These are phyloP conservation scores for Tilletia caries DNA, from an alignment of 1,284 basidiomycete species.

Conservation along the genomic window DNA sequence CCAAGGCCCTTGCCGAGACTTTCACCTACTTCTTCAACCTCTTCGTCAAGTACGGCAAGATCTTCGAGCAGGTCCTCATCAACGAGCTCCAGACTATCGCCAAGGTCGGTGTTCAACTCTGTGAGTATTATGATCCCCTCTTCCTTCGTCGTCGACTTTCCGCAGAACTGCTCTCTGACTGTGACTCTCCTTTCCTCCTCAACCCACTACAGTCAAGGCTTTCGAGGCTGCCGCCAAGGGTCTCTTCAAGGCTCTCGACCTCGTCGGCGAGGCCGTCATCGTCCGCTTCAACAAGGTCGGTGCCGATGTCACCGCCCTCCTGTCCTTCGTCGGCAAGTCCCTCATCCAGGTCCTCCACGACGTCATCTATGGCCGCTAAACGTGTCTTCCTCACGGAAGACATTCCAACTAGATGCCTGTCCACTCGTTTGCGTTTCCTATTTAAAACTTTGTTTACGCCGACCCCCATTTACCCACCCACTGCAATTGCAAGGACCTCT, in stretches of 20 bases:
- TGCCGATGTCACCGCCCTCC: constrained; percentile 9
- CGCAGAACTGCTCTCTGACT: not conserved
- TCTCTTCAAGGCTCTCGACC: constrained; percentile 13
- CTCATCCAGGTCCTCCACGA: constrained; percentile 12
- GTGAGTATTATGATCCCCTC: not conserved
- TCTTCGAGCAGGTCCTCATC: constrained; percentile 12
- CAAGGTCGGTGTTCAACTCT: constrained; percentile 10
- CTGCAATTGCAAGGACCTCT: too few relatives aligned
- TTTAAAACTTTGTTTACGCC: too few relatives aligned
- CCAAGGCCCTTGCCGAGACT: constrained; percentile 9
- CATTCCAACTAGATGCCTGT: too few relatives aligned
- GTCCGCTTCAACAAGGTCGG: constrained; percentile 15
- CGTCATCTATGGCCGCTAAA: constrained; percentile 12
- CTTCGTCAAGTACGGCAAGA: constrained; percentile 13
- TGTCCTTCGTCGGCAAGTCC: constrained; percentile 12
- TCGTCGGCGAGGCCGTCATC: constrained; percentile 8
- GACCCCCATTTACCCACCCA: too few relatives aligned
- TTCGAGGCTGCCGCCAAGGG: constrained; percentile 12
- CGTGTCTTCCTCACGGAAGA: not conserved
- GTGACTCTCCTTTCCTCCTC: not conserved
- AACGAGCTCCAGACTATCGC: constrained; percentile 5
- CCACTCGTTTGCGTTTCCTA: too few relatives aligned
- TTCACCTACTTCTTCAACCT: constrained; percentile 11
- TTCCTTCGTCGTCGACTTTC: not conserved
- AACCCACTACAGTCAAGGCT: not conserved